Evolutionary conservation across 2,329 filamentous ascomycete species (phyloP).

Genomic region (Sclerotinia spermophila): DNA sequence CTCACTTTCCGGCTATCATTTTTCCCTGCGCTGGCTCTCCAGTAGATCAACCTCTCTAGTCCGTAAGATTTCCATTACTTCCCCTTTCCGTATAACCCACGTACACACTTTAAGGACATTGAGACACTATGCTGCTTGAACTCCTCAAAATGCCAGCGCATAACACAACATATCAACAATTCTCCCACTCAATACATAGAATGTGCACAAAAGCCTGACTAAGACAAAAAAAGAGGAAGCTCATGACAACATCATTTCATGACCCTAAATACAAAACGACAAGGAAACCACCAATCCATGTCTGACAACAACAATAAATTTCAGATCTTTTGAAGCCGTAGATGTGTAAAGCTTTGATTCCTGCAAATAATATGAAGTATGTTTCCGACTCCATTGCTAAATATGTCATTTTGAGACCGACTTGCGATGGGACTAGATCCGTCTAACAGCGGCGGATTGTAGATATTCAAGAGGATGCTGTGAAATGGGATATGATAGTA

Average conservation of each 20-base stretch:
- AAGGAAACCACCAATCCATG: neutral
- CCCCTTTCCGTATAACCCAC: too few species aligned
- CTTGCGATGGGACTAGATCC: neutral
- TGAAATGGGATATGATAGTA: too few species aligned
- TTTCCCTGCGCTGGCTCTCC: too few species aligned
- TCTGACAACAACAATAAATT: neutral
- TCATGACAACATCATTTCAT: neutral
- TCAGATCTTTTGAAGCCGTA: neutral
- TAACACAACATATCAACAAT: rapidly evolving
- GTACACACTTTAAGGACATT: too few species aligned
- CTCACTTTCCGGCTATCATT: too few species aligned
- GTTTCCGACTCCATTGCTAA: neutral
- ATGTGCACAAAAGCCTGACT: neutral
- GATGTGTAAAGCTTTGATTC: neutral
- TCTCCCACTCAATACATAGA: neutral
- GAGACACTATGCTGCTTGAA: neutral
- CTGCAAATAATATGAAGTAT: neutral
- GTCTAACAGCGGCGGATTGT: too few species aligned
- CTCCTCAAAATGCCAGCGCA: rapidly evolving
- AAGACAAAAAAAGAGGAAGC: neutral
- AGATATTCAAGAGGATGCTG: neutral
- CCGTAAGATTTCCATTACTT: too few species aligned
- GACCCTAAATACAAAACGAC: too few species aligned
- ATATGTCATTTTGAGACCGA: neutral
- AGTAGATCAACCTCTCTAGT: too few species aligned